phyloP scores from a whole-genome alignment of 2,329 filamentous ascomycete genomes.

The Mycogone perniciosa region DNA sequence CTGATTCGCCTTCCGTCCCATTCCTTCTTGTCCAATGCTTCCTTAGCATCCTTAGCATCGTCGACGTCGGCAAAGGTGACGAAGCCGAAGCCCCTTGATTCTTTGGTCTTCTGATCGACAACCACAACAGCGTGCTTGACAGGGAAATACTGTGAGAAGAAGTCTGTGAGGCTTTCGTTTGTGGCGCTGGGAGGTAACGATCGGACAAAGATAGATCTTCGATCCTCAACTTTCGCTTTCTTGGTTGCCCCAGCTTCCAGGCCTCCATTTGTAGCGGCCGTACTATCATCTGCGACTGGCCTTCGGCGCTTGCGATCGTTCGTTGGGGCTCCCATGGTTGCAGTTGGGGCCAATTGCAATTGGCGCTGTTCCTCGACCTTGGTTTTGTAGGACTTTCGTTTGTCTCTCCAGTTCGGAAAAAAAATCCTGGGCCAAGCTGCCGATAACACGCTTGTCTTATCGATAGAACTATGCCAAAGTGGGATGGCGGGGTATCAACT shows the following conservation, averaged over 20 bases:
- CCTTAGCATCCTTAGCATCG: slow-evolving; percentile 74
- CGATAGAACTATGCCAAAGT: not conserved
- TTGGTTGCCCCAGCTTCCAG: slow-evolving; percentile 37
- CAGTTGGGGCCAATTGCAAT: not conserved
- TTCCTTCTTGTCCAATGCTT: slow-evolving; percentile 70
- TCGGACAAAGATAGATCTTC: slow-evolving; percentile 81
- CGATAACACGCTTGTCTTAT: slow-evolving; percentile 5
- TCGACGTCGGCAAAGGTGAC: slow-evolving; percentile 94
- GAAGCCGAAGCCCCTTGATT: slow-evolving; percentile 89
- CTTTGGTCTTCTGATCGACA: slow-evolving; percentile 74
- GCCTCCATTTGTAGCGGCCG: slow-evolving; percentile 25
- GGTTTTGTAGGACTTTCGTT: not conserved
- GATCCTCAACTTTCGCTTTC: slow-evolving; percentile 53
- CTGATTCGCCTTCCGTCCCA: slow-evolving; percentile 77
- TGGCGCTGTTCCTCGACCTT: not conserved
- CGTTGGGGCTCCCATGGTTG: slow-evolving; percentile 23
- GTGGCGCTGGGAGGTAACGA: slow-evolving; percentile 74
- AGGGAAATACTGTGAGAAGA: slow-evolving; percentile 91
- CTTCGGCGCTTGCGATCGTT: slow-evolving; percentile 32
- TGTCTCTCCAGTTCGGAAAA: slow-evolving; percentile 4
- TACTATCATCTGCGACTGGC: slow-evolving; percentile 27
- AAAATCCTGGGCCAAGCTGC: slow-evolving; percentile 7
- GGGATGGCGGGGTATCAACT: slow-evolving; percentile 11
- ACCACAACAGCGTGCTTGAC: slow-evolving; percentile 96
- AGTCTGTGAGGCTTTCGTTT: slow-evolving; percentile 73